Conservation (phyloP, 495 filamentous ascomycete genomes). For the Penicillium longicatenatum region DNA sequence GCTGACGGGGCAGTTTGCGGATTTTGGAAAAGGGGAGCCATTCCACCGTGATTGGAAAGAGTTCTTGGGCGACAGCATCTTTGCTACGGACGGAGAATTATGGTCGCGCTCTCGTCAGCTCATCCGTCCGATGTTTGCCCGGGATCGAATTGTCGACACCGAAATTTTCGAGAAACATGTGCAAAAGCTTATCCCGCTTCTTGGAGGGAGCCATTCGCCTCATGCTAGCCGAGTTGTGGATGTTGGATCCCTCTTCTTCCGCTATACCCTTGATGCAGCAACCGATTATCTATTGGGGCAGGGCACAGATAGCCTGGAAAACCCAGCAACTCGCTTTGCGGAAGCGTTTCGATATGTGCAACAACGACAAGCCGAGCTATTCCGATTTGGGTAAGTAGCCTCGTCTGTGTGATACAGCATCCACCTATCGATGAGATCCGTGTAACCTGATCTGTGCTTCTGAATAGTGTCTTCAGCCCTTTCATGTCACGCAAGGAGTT, state of each 20-base stretch:
- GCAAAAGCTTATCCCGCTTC: conserved; percentile 62
- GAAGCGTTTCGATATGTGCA: conserved; percentile 75
- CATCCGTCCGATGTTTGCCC: conserved; percentile 80
- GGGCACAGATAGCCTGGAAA: conserved; percentile 69
- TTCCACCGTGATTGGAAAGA: conserved; percentile 72
- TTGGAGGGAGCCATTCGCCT: conserved; percentile 45
- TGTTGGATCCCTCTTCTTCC: conserved; percentile 72
- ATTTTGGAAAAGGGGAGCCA: conserved; percentile 70
- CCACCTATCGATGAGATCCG: not conserved
- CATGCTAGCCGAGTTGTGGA: conserved; percentile 59
- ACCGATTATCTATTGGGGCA: conserved; percentile 87
- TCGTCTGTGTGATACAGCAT: conserved; percentile 6
- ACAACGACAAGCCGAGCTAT: conserved; percentile 61
- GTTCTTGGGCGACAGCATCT: conserved; percentile 80
- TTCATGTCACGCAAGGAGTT: conserved; percentile 62
- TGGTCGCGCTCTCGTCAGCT: conserved; percentile 79
- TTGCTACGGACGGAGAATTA: conserved; percentile 70
- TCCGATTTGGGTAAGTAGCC: conserved; percentile 53
- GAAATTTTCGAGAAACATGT: conserved; percentile 80
- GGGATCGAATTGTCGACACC: conserved; percentile 78
- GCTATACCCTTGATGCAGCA: conserved; percentile 78
- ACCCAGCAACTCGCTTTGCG: conserved; percentile 59
- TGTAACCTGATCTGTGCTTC: conserved; percentile 9
- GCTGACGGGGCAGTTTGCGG: conserved; percentile 69
- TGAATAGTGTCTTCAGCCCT: conserved; percentile 51